phyloP scores from a whole-genome alignment of 148 eudicot species.

The Heliosperma pusillum region DNA sequence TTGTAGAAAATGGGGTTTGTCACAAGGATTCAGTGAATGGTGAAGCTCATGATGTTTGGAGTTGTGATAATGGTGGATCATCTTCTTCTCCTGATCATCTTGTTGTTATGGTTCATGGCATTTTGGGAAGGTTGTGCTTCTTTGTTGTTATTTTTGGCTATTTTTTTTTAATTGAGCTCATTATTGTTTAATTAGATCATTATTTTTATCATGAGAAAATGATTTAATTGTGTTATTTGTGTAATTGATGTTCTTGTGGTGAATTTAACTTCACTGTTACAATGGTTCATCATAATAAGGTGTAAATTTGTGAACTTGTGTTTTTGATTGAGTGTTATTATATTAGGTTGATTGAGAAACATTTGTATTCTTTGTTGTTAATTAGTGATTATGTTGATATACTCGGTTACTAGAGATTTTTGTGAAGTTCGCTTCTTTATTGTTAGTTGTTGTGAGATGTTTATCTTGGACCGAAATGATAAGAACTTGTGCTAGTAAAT shows the following conservation, averaged over 20 bases:
- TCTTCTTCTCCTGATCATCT: slow-evolving; percentile 62
- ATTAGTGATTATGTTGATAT: neutral
- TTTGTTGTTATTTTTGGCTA: neutral
- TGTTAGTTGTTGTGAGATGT: neutral
- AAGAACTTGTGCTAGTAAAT: neutral
- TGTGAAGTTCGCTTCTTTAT: neutral
- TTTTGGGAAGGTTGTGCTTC: slow-evolving; percentile 64
- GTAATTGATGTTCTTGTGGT: neutral
- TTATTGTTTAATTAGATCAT: neutral
- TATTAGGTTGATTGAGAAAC: neutral
- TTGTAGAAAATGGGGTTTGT: slow-evolving; percentile 44
- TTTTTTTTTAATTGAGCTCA: neutral
- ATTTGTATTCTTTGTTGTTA: neutral
- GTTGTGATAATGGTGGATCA: slow-evolving; percentile 39
- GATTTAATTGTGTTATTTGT: too few species aligned
- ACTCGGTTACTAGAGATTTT: neutral
- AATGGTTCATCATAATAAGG: neutral
- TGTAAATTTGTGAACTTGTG: neutral
- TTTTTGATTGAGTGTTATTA: neutral
- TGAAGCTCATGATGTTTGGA: slow-evolving; percentile 56
- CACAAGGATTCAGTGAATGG: slow-evolving; percentile 57
- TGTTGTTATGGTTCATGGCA: slow-evolving; percentile 92
- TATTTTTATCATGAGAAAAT: too few species aligned
- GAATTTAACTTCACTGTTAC: neutral
- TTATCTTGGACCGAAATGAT: neutral